phyloP scores from a whole-genome alignment of 495 filamentous ascomycete species.

The Trichoderma reesei region DNA sequence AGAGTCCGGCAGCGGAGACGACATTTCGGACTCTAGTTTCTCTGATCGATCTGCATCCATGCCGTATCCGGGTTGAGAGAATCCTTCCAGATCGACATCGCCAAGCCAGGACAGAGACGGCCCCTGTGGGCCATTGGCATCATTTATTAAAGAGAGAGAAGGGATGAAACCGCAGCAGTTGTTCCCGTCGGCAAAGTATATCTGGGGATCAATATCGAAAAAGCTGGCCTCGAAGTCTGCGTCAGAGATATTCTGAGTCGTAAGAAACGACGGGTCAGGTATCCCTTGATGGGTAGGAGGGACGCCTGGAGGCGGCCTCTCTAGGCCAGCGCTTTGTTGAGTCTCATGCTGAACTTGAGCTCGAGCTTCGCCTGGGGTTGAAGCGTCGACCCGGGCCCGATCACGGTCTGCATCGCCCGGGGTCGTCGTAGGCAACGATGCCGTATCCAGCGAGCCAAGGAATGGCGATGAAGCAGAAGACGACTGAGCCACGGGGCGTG shows the following conservation, averaged over 20 bases:
- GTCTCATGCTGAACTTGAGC: not conserved
- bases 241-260: not conserved
- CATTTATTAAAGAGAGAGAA: not conserved
- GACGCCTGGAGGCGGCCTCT: not conserved
- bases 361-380: not conserved
- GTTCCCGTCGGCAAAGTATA: not conserved
- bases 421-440: not conserved
- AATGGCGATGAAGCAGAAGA: not conserved
- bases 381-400: not conserved
- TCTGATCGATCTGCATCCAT: not conserved
- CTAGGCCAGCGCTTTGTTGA: not conserved
- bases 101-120: not conserved
- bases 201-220: not conserved
- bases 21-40: not conserved
- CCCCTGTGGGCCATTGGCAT: not conserved
- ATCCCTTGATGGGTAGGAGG: not conserved
- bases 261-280: not conserved
- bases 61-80: not conserved
- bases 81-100: not conserved
- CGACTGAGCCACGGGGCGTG: not conserved
- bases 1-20: not conserved
- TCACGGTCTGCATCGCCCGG: not conserved
- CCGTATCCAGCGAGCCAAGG: not conserved
- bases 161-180: constrained; percentile 1
- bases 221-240: not conserved